phyloP scores from a whole-genome alignment of 2,329 filamentous ascomycete genomes.

The Trichoderma breve region DNA sequence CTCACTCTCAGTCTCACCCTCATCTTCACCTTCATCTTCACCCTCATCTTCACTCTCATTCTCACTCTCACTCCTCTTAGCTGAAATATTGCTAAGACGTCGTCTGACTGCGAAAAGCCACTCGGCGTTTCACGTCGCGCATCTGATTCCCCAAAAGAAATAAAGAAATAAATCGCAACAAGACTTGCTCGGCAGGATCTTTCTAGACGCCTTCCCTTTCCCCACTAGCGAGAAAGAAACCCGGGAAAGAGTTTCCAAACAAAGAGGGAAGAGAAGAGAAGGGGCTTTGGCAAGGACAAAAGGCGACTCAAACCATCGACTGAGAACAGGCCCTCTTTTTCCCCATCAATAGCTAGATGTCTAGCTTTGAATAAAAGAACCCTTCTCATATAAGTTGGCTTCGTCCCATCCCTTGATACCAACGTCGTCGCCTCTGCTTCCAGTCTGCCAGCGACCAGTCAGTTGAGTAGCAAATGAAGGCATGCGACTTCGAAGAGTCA shows the following conservation, averaged over 20 bases:
- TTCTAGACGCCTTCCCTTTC: neutral
- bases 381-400: neutral
- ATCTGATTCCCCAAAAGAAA: neutral
- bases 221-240: neutral
- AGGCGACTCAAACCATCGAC: neutral
- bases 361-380: slow-evolving; percentile 21
- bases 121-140: neutral
- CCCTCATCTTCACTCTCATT: neutral
- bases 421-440: neutral
- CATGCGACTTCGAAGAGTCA: neutral
- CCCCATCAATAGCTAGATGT: slow-evolving; percentile 20
- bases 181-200: neutral
- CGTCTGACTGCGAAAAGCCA: neutral
- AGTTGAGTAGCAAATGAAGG: neutral
- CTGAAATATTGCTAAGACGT: neutral
- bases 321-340: neutral
- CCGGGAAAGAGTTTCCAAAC: neutral
- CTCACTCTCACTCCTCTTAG: neutral
- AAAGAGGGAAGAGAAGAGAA: neutral
- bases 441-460: neutral
- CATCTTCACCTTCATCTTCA: too few relatives aligned
- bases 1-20: neutral
- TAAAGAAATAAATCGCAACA: neutral
- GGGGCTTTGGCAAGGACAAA: neutral
- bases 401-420: neutral